Conservation (phyloP, 2,329 filamentous ascomycete genomes). For the Phymatotrichopsis omnivora region DNA sequence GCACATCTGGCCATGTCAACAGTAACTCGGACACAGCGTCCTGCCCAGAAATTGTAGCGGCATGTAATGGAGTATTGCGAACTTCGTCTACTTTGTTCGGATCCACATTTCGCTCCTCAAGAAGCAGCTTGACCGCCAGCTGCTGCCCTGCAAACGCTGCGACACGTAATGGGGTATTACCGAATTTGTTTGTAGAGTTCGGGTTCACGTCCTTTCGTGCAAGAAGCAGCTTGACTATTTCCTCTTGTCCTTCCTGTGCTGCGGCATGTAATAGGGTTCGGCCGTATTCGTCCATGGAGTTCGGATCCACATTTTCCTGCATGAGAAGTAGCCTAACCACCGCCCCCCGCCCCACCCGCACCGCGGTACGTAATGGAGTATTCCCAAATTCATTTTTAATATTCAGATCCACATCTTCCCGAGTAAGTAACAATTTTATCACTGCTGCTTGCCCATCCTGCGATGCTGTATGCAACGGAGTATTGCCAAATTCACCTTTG, state of each 20-base stretch:
- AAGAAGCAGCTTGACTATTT: not conserved
- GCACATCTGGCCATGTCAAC: not conserved
- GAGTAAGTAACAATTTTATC: conserved; percentile 1
- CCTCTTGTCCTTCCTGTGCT: not conserved
- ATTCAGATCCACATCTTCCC: not conserved
- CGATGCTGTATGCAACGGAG: not conserved
- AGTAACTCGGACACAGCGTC: not conserved
- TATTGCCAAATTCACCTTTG: not conserved
- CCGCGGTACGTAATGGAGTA: not conserved
- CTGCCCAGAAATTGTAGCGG: not conserved
- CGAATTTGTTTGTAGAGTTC: not conserved
- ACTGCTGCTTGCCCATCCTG: not conserved
- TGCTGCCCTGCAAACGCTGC: not conserved
- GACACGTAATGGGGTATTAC: not conserved
- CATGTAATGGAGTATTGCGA: not conserved
- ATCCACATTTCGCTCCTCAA: not conserved
- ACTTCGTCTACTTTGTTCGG: not conserved
- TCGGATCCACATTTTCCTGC: not conserved
- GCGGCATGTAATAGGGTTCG: not conserved
- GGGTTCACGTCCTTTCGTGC: not conserved
- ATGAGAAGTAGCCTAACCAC: not conserved
- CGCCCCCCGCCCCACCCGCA: not conserved
- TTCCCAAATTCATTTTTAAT: not conserved
- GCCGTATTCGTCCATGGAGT: not conserved
- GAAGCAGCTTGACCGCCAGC: not conserved